phyloP scores from a whole-genome alignment of 2,329 filamentous ascomycete genomes.

The Diaporthe vaccinii region DNA sequence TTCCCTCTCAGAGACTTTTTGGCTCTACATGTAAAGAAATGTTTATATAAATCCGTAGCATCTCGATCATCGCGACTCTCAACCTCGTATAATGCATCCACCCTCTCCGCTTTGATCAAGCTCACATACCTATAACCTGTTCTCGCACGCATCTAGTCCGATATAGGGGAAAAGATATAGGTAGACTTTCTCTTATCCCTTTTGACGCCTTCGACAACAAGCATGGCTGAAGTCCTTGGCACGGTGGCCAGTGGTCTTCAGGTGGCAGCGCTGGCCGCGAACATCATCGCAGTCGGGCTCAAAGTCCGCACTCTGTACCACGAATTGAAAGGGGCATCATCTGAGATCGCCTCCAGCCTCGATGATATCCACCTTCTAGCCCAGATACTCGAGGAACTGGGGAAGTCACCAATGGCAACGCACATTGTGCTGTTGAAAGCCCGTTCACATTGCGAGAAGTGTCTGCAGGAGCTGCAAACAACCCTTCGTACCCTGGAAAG shows the following conservation, averaged over 20 bases:
- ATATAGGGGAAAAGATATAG: fast-evolving
- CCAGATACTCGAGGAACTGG: neutral
- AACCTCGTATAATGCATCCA: too few relatives aligned
- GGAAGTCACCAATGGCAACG: neutral
- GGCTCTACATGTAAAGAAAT: neutral
- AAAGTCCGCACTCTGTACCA: neutral
- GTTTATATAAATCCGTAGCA: neutral
- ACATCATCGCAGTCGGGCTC: neutral
- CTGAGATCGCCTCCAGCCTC: neutral
- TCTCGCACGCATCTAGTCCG: neutral
- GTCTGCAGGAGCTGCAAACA: neutral
- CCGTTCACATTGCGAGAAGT: neutral
- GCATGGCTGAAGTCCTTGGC: neutral
- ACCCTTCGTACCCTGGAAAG: neutral
- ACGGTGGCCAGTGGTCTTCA: neutral
- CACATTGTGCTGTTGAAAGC: neutral
- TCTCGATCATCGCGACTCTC: neutral
- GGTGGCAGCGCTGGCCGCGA: neutral
- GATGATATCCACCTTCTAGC: neutral
- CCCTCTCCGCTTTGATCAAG: neutral
- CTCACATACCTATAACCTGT: neutral
- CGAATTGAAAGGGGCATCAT: neutral
- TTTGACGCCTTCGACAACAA: neutral
- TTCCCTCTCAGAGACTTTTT: neutral
- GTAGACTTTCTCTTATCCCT: neutral